Evolutionary conservation across 331 rosid species (phyloP).

Genomic region (Rhamnella rubrinervis): DNA sequence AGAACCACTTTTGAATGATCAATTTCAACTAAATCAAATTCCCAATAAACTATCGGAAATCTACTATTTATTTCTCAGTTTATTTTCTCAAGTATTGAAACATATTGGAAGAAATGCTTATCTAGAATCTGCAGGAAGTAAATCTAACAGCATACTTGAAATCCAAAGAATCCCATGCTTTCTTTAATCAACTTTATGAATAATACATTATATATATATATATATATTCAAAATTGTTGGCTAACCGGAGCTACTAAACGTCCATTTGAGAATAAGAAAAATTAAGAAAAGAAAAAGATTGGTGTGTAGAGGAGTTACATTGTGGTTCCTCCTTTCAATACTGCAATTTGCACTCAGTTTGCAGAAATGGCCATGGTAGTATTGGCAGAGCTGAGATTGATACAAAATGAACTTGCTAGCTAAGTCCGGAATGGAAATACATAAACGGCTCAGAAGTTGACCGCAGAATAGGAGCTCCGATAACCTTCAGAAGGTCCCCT

Average conservation of each 20-base stretch:
- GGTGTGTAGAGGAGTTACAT: slow-evolving; percentile 1
- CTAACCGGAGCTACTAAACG: slow-evolving; percentile 4
- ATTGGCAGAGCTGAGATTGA: slow-evolving; percentile 21
- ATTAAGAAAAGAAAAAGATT: neutral
- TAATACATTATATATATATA: neutral
- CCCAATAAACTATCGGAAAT: neutral
- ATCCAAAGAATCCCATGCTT: neutral
- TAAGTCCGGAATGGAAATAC: slow-evolving; percentile 27
- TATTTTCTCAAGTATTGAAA: neutral
- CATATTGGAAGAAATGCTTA: neutral
- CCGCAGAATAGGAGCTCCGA: slow-evolving; percentile 75
- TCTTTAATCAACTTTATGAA: neutral
- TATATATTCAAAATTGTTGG: slow-evolving; percentile 8
- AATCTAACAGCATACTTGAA: neutral
- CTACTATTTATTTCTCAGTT: neutral
- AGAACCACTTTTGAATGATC: no score
- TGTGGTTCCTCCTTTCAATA: neutral
- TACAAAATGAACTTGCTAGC: slow-evolving; percentile 31
- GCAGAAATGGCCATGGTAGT: slow-evolving; percentile 25
- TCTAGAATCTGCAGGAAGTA: neutral
- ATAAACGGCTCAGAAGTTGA: slow-evolving; percentile 57
- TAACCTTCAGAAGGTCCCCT: slow-evolving; percentile 73
- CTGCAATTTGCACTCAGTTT: slow-evolving; percentile 22
- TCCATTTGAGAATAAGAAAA: neutral
- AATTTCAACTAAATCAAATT: neutral